These are phyloP conservation scores for Tremellales sp. DNA, from an alignment of 1,284 basidiomycete genomes.

Conservation along the genomic window DNA sequence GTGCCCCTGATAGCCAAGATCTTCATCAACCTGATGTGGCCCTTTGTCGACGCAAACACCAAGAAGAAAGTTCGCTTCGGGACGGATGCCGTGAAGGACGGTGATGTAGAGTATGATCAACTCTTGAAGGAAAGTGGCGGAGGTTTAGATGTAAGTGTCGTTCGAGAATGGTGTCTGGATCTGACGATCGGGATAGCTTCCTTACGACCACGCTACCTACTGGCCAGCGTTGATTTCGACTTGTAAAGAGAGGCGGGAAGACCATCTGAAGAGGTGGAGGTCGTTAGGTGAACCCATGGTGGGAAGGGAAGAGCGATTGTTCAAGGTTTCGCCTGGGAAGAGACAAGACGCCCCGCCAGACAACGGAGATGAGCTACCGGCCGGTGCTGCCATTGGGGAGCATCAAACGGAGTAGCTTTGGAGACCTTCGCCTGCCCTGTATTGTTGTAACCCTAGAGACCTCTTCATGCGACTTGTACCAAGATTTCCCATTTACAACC, in stretches of 20 bases:
- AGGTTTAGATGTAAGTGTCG: conserved; percentile 26
- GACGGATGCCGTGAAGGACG: conserved; percentile 19
- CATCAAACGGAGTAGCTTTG: no score
- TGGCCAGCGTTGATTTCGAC: conserved; percentile 30
- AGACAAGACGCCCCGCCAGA: no score
- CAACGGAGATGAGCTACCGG: no score
- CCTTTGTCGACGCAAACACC: conserved; percentile 41
- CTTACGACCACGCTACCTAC: conserved; percentile 36
- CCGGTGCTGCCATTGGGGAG: no score
- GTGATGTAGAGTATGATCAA: conserved; percentile 15
- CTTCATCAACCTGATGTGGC: conserved; percentile 43
- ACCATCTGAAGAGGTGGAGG: conserved; percentile 26
- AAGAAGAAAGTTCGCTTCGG: conserved; percentile 33
- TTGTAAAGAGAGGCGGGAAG: conserved; percentile 23
- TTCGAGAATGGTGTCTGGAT: not conserved
- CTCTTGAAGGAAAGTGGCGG: conserved; percentile 37
- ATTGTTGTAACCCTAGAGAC: no score
- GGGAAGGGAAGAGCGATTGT: conserved; percentile 32
- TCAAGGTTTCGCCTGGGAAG: conserved; percentile 17
- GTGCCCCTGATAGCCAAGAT: conserved; percentile 38
- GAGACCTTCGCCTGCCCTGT: no score
- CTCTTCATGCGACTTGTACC: no score
- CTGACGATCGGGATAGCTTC: conserved; percentile 13
- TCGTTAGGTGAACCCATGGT: conserved; percentile 23
- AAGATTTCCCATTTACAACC: no score